Base-by-base conservation (phyloP, 495 filamentous ascomycete species). In the Trichoderma reesei region DNA sequence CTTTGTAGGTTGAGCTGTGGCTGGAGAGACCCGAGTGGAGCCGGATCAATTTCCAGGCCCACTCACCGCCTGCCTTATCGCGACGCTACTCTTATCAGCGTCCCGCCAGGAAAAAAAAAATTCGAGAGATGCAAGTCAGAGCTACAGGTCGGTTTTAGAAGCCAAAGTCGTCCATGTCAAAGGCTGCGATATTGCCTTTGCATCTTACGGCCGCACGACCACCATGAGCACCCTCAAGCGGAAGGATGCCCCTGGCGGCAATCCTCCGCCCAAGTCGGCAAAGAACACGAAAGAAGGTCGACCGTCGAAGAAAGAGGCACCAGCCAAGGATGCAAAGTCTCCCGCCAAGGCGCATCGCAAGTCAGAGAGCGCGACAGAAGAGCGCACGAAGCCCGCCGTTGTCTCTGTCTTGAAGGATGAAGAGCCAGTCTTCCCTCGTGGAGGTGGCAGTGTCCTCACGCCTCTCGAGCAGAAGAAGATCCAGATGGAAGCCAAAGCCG, bases 381-480 rank as follows among this genome's bases (percentile, higher is more conserved):
- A 72, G 16, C 65, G 46, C 44, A 2, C 71, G 5, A 63, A 62
- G 9, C 61, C 69, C 26, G 26, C 71, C 20, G 64, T 67, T 0
- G 68, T 75, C 31, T 74, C 77, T 6, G 66, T 70, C 54, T 64
- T 77, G 13, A 86, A 85, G 68, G 86, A 90, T 65, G 93, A 97
- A 61, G 94, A 96, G 68, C 83, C 85, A 4, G 76, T 92, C 36
- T 98, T 98, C 72, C 94, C 95, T 71, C 85, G 94, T 79, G 94
- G 94, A 63, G 95, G 94, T 63, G 94, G 83, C 14, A 94, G 90
- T 72, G 81, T 95, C 56, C 78, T 98, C 74, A 96, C 94, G 8
- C 92, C 94, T 33, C 80, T 98, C 61, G 94, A 98, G 72, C 86
- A 94, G 68, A 96, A 96, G 77, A 90, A 98, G 74, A 96, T 98